Percentiles rank a stretch among this genome's conserved stretches.
Conservation (phyloP, 345 rosid species). For the Angophora floribunda region DNA sequence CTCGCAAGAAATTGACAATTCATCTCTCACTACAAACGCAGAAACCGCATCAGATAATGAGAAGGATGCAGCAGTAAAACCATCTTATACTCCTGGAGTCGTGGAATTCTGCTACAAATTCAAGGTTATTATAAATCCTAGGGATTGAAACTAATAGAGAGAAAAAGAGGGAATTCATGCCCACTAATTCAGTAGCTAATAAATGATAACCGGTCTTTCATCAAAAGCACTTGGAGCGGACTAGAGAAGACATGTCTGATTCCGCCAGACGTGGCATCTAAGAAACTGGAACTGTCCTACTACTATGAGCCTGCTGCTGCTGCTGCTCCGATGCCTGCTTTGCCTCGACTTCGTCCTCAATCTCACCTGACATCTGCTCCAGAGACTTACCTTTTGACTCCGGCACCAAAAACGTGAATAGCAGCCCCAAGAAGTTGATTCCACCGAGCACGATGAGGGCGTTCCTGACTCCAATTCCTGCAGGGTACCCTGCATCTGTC, state of each 20-base stretch:
- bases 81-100: neutral
- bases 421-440: conserved; percentile 49
- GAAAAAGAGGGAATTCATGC: neutral
- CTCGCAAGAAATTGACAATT: neutral
- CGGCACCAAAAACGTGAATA: conserved; percentile 78
- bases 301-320: conserved; percentile 2
- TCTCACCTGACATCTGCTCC: conserved; percentile 82
- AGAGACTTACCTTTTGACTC: conserved; percentile 80
- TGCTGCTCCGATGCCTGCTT: neutral
- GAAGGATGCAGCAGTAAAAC: neutral
- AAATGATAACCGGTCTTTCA: neutral
- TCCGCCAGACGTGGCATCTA: neutral
- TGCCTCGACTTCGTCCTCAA: conserved; percentile 14
- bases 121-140: neutral
- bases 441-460: conserved; percentile 52
- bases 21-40: neutral
- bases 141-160: neutral
- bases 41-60: neutral
- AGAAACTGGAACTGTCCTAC: conserved; percentile 3
- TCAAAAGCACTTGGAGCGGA: neutral
- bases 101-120: neutral
- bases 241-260: neutral
- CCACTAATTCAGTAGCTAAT: neutral
- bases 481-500: conserved; percentile 81
- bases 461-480: conserved; percentile 83